Evolutionary conservation across 2,329 filamentous ascomycete species (phyloP).

Genomic region (Herpotrichia juniperi): DNA sequence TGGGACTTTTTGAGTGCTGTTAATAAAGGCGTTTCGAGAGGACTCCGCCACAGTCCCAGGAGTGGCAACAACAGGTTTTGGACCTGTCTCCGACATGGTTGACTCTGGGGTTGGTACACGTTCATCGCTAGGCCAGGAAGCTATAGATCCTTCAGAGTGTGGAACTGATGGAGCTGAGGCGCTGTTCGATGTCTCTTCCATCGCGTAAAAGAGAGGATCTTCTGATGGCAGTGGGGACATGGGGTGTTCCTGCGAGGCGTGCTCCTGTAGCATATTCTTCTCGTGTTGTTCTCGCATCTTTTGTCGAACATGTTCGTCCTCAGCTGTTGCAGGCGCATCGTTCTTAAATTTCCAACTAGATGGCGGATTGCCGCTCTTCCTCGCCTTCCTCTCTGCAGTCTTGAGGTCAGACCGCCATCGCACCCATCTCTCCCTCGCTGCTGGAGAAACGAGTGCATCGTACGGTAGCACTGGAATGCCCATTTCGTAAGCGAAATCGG

Average conservation of each 20-base stretch:
- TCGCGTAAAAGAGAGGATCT: constrained; percentile 18
- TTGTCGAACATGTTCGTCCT: constrained; percentile 40
- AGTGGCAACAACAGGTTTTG: constrained; percentile 7
- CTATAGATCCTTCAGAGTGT: constrained; percentile 24
- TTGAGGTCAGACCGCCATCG: constrained; percentile 77
- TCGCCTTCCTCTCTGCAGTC: constrained; percentile 60
- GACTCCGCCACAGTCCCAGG: constrained; percentile 35
- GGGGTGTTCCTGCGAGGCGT: constrained; percentile 15
- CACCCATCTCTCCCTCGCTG: constrained; percentile 77
- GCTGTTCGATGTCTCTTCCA: constrained; percentile 15
- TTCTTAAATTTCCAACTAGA: constrained; percentile 33
- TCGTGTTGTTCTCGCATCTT: constrained; percentile 46
- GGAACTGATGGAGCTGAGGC: constrained; percentile 23
- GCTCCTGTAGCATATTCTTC: constrained; percentile 32
- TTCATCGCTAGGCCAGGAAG: constrained; percentile 25
- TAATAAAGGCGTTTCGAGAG: constrained; percentile 48
- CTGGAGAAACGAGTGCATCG: constrained; percentile 79
- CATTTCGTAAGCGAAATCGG: constrained; percentile 81
- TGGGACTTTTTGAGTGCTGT: constrained; percentile 50
- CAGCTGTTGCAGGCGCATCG: constrained; percentile 24
- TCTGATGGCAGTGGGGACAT: constrained; percentile 31
- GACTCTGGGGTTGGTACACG: constrained; percentile 20
- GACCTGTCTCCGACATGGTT: constrained; percentile 11
- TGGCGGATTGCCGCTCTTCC: constrained; percentile 32
- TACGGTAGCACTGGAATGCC: constrained; percentile 76